Evolutionary conservation across 371 early-diverging fungal species (phyloP), one percentile per base, ranked within the genome.

Genomic region (Chytridiales sp.): DNA sequence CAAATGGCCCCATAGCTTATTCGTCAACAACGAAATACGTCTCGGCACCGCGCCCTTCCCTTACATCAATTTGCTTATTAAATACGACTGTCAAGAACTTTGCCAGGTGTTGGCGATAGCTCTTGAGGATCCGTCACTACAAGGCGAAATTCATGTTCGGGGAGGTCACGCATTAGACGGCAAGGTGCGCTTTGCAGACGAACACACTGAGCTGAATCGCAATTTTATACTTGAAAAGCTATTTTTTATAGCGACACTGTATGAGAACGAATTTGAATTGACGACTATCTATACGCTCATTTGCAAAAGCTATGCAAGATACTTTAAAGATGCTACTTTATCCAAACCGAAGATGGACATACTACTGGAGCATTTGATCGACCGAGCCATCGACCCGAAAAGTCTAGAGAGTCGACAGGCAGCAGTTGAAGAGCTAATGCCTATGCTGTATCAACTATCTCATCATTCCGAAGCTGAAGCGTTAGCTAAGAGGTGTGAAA

Each of bases 221-320:
- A 90, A 90, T 70, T 79, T 83, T 48, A 85, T 92, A 57, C 76
- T 90, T 49, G 86, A 89, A 66, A 80, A 87, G 1, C 56, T 90
- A 31, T 64, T 90, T 22, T 78, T 87, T 3, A 72, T n/a, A n/a
- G n/a, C n/a, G n/a, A n/a, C n/a, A n/a, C 4, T 3, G 9, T n/a
- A 5, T 9, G n/a, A 4, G 59, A 44, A 3, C 15, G 13, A 26
- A 42, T 27, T 36, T 29, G 41, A 19, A 19, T 4, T 3, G 5
- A 4, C 22, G 54, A 21, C 26, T 27, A 17, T 39, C 36, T 24
- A 6, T 15, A 17, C 35, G 57, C 21, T n/a, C 19, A 46, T 21
- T 8, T 21, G 21, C n/a, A n/a, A n/a, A n/a, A n/a, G n/a, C n/a
- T 73, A 82, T 31, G 84, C 83, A 50, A 80, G 81, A 66, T 88